Conservation (phyloP, 352 stramenopile species). For the Pythium rishiriense region DNA sequence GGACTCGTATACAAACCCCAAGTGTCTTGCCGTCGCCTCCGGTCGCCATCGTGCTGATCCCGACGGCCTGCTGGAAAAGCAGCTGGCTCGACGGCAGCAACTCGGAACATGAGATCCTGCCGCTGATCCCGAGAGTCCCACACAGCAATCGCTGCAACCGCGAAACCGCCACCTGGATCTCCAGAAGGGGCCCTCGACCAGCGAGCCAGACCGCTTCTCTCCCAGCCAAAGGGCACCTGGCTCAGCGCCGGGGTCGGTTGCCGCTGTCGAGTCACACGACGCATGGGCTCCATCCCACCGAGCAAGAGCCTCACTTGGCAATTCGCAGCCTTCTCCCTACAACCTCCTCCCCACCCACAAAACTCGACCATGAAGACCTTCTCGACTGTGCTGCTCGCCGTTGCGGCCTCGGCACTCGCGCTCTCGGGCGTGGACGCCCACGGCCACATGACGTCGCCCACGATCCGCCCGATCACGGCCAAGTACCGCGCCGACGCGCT, state of each 20-base stretch:
- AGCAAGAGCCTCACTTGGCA: neutral
- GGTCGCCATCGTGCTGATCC: slow-evolving; percentile 3
- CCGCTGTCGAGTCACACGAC: too few relatives aligned
- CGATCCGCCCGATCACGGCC: slow-evolving; percentile 28
- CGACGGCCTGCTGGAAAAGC: neutral
- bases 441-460: slow-evolving; percentile 26
- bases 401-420: slow-evolving; percentile 9
- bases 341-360: neutral
- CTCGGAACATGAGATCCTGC: neutral
- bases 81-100: slow-evolving; percentile 3
- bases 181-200: slow-evolving; percentile 4
- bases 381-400: slow-evolving; percentile 10
- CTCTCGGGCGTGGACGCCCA: slow-evolving; percentile 23
- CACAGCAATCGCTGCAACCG: neutral
- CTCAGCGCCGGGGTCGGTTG: too few relatives aligned
- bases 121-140: neutral
- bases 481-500: slow-evolving; percentile 43
- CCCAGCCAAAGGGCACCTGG: neutral
- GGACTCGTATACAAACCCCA: slow-evolving; percentile 5
- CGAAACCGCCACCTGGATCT: slow-evolving; percentile 9
- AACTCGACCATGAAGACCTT: slow-evolving; percentile 18
- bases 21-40: neutral
- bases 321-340: neutral
- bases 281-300: too few relatives aligned
- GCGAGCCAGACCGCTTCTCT: slow-evolving; percentile 1